Evolutionary conservation across 768 basidiomycete species (phyloP).

Genomic region (Tricholoma terreum): DNA sequence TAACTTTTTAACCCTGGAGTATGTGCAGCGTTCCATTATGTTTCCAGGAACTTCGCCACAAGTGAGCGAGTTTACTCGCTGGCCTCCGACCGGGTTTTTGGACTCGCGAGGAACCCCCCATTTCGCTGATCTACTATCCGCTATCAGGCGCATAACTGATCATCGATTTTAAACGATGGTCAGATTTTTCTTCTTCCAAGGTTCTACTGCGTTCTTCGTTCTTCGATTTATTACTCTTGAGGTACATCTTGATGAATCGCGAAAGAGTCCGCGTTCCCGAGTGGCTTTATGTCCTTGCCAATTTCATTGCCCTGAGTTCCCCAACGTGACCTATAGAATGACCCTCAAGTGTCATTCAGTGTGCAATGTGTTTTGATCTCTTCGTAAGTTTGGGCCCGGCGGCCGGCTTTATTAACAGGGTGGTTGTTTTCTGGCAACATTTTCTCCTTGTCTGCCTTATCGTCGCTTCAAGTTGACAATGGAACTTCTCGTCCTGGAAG

Average conservation of each 20-base stretch:
- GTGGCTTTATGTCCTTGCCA: not conserved
- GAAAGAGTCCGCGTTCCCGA: not conserved
- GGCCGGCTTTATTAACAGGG: not conserved
- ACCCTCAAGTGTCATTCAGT: not conserved
- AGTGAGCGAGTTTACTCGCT: not conserved
- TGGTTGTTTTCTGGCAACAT: not conserved
- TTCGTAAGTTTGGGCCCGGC: not conserved
- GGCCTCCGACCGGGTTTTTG: conserved; percentile 2
- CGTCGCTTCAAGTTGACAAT: not conserved
- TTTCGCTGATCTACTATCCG: not conserved
- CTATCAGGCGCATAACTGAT: conserved; percentile 7
- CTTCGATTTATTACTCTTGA: not conserved
- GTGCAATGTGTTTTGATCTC: not conserved
- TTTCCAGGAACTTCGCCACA: conserved; percentile 6
- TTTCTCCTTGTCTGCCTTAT: not conserved
- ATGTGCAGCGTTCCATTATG: not conserved
- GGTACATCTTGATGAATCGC: not conserved
- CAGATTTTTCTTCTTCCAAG: not conserved
- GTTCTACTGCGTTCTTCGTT: not conserved
- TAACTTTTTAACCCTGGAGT: conserved; percentile 10
- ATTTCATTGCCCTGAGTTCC: not conserved
- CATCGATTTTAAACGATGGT: conserved; percentile 13
- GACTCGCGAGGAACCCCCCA: not conserved
- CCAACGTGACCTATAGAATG: not conserved
- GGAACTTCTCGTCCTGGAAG: no score